Conservation (phyloP, 2,329 filamentous ascomycete genomes). For the Fusarium hostae region DNA sequence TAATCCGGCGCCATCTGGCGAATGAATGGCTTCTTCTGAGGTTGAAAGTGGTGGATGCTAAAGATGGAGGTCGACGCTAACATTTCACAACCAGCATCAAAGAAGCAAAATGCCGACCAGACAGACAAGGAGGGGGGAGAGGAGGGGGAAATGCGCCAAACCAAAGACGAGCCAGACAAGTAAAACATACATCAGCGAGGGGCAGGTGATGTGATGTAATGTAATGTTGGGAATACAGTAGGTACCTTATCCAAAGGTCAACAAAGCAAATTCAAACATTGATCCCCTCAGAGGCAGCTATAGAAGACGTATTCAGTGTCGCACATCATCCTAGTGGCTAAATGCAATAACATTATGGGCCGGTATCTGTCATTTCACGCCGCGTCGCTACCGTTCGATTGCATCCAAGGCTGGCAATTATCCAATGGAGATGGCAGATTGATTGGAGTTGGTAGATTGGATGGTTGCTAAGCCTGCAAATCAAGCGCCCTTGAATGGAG, state of each 20-base stretch:
- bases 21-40: conserved; percentile 17
- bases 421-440: conserved; percentile 1
- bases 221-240: conserved; percentile 3
- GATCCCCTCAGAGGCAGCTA: not conserved
- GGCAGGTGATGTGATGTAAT: conserved; percentile 35
- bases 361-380: conserved; percentile 1
- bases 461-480: not conserved
- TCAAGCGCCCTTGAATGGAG: not conserved
- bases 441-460: not conserved
- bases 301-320: not conserved
- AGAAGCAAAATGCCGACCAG: conserved; percentile 32
- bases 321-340: not conserved
- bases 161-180: conserved; percentile 8
- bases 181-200: conserved; percentile 13
- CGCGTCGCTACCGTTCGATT: not conserved
- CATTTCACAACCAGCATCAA: conserved; percentile 18
- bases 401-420: not conserved
- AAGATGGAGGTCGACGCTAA: conserved; percentile 33
- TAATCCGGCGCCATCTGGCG: conserved; percentile 10
- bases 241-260: not conserved
- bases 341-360: not conserved
- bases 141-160: not conserved
- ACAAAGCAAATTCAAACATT: conserved; percentile 17
- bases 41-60: conserved; percentile 25
- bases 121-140: not conserved